Evolutionary conservation across 345 rosid species (phyloP).

Genomic region (Eucalyptus melliodora): DNA sequence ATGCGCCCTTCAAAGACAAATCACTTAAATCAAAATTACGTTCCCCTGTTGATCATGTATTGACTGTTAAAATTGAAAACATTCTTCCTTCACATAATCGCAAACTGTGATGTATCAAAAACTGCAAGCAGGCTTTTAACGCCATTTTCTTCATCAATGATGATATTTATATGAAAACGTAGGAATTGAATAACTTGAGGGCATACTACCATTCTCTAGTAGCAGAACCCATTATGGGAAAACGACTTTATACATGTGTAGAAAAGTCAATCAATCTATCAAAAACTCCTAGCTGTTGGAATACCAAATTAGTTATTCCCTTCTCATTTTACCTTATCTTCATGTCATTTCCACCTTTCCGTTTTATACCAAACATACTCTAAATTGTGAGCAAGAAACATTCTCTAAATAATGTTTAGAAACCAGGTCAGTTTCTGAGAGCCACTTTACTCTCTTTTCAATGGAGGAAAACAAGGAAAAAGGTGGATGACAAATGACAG

Average conservation of each 20-base stretch:
- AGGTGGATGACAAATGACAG: not conserved
- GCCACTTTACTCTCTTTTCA: not conserved
- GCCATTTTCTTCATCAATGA: not conserved
- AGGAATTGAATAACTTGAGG: not conserved
- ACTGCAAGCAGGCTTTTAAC: not conserved
- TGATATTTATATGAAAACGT: not conserved
- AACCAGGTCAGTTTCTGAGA: not conserved
- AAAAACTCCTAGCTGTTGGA: not conserved
- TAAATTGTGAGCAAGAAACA: not conserved
- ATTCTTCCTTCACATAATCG: not conserved
- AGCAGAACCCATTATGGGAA: not conserved
- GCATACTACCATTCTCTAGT: not conserved
- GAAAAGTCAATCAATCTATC: not conserved
- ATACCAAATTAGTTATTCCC: not conserved
- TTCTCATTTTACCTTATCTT: not conserved
- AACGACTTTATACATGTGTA: not conserved
- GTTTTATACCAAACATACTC: not conserved
- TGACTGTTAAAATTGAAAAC: not conserved
- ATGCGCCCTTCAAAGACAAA: not conserved
- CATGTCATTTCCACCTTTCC: not conserved
- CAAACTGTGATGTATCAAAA: not conserved
- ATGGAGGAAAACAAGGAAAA: not conserved
- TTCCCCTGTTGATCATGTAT: not conserved
- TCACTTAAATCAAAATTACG: not conserved
- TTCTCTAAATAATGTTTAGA: not conserved